A percentile compares a stretch with the other conserved stretches of the same genome.
phyloP scores from a whole-genome alignment of 257 asterid genomes.

The Nicotiana noctiflora region DNA sequence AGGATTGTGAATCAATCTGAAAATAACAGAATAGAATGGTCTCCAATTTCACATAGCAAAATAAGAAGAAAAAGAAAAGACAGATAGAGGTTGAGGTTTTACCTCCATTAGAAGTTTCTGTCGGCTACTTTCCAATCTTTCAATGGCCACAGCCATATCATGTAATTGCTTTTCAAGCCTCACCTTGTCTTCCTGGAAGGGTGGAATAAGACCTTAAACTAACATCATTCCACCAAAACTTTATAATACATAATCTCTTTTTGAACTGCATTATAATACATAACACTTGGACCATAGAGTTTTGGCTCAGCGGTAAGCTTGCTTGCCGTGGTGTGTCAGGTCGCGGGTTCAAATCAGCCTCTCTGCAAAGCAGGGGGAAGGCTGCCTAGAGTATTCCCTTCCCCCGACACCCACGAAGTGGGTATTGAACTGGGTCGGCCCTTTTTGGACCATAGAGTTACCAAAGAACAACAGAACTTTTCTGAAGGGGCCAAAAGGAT shows the following conservation, averaged over 20 bases:
- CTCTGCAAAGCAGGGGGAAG: too few species aligned
- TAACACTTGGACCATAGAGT: background rate
- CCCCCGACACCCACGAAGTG: too few species aligned
- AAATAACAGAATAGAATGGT: constrained; percentile 11
- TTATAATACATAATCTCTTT: background rate
- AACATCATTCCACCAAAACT: background rate
- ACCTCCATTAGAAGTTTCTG: constrained; percentile 92
- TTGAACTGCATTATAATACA: background rate
- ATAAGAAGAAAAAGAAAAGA: background rate
- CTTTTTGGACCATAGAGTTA: background rate
- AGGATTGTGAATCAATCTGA: constrained; percentile 95
- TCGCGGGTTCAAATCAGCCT: too few species aligned
- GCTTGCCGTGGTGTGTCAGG: too few species aligned
- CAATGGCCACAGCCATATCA: constrained; percentile 90
- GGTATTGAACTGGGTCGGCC: too few species aligned
- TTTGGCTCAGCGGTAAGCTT: too few species aligned
- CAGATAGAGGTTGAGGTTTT: constrained; percentile 8
- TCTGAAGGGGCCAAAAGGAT: background rate
- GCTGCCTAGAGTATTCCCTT: too few species aligned
- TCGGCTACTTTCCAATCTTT: constrained; percentile 85
- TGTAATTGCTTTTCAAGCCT: constrained; percentile 89
- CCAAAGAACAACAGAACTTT: background rate
- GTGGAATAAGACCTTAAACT: background rate
- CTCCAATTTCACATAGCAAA: constrained; percentile 13
- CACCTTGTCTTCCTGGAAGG: constrained; percentile 72